phyloP scores from a whole-genome alignment of 306 rosid genomes.

The Malus sieversii region DNA sequence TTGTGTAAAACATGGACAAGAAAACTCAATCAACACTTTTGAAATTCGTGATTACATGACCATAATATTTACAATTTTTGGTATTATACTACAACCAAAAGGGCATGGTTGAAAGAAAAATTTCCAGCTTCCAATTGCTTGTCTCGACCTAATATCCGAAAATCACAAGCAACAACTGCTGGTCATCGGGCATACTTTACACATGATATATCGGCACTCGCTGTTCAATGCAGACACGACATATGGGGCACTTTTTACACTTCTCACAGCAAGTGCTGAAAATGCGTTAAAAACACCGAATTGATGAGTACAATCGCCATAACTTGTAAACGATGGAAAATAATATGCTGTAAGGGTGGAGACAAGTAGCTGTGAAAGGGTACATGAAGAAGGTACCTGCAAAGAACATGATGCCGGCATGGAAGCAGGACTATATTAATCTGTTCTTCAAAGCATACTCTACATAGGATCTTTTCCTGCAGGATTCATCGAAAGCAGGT shows the following conservation, averaged over 20 bases:
- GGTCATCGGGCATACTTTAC: conserved; percentile 25
- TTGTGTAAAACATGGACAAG: background rate
- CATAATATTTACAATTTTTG: conserved; percentile 24
- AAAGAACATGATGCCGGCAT: conserved; percentile 81
- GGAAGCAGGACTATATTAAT: conserved; percentile 75
- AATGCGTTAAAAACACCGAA: conserved; percentile 2
- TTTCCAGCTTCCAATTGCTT: conserved; percentile 25
- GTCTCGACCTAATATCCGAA: conserved; percentile 26
- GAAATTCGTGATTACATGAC: background rate
- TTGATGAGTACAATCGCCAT: background rate
- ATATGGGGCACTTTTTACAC: conserved; percentile 75
- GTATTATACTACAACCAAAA: background rate
- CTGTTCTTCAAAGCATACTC: conserved; percentile 84
- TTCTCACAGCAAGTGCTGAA: conserved; percentile 73
- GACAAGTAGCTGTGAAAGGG: background rate
- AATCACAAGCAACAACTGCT: conserved; percentile 38
- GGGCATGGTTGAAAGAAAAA: conserved; percentile 6
- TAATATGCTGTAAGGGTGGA: background rate
- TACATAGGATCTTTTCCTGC: conserved; percentile 85
- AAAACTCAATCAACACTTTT: background rate
- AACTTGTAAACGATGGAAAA: background rate
- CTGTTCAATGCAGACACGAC: conserved; percentile 63
- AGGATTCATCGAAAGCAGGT: conserved; percentile 17
- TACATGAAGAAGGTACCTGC: conserved; percentile 43
- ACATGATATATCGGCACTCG: conserved; percentile 60